phyloP scores from a whole-genome alignment of 768 basidiomycete genomes.

The Termitomyces eurrhizus region DNA sequence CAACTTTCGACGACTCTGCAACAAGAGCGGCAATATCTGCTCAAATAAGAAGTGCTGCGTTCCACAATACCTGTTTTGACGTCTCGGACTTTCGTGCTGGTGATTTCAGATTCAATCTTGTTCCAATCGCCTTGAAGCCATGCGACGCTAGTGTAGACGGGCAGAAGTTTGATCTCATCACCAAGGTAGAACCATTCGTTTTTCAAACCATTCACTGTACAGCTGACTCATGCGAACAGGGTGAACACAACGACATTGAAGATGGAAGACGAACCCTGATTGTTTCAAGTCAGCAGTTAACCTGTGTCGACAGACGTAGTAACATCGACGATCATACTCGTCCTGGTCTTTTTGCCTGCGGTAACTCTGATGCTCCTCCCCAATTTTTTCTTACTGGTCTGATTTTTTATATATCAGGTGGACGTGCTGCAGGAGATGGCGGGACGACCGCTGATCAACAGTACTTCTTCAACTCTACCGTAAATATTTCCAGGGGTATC shows the following conservation, averaged over 20 bases:
- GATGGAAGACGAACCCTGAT: slow-evolving; percentile 24
- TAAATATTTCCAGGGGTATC: slow-evolving; percentile 16
- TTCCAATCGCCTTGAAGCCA: slow-evolving; percentile 22
- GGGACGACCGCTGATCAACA: slow-evolving; percentile 23
- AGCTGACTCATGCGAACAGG: slow-evolving; percentile 9
- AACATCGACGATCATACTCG: slow-evolving; percentile 23
- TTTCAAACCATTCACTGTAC: neutral
- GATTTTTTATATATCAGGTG: slow-evolving; percentile 13
- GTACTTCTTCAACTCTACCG: slow-evolving; percentile 22
- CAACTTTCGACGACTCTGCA: slow-evolving; percentile 26
- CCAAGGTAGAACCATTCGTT: slow-evolving; percentile 14
- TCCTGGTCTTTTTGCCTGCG: slow-evolving; percentile 25
- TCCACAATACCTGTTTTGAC: slow-evolving; percentile 24
- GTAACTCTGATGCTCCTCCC: slow-evolving; percentile 7
- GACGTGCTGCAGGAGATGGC: slow-evolving; percentile 25
- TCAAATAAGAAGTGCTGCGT: slow-evolving; percentile 23
- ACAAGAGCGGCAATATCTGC: slow-evolving; percentile 23
- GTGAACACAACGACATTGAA: slow-evolving; percentile 25
- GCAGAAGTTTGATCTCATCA: slow-evolving; percentile 31
- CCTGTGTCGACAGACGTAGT: slow-evolving; percentile 23
- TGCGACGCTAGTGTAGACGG: slow-evolving; percentile 23
- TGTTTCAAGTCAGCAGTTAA: slow-evolving; percentile 27
- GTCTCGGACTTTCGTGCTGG: slow-evolving; percentile 28
- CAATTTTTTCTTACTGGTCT: neutral
- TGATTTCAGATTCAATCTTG: slow-evolving; percentile 28